Conservation (phyloP, 1,284 basidiomycete genomes). For the Leccinum solheimii region DNA sequence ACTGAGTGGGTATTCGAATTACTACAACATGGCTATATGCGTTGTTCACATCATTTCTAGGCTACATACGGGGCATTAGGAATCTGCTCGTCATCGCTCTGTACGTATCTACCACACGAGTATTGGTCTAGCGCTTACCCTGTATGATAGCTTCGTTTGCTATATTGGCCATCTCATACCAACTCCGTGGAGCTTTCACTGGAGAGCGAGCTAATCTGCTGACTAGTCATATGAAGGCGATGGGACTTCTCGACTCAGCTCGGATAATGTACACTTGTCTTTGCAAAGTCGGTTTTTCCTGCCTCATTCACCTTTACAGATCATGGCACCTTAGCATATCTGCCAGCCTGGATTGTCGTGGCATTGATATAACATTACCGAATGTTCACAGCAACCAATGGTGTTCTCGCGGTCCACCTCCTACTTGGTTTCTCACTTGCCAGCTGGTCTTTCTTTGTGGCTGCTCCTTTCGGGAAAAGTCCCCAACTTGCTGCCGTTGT, state of each 20-base stretch:
- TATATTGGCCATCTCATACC: conserved; percentile 70
- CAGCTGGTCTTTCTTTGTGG: conserved; percentile 69
- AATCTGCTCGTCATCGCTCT: conserved; percentile 64
- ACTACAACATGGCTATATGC: not conserved
- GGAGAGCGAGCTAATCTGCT: conserved; percentile 60
- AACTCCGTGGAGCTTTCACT: conserved; percentile 67
- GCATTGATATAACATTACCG: conserved; percentile 61
- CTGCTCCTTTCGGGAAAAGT: conserved; percentile 68
- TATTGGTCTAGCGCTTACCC: not conserved
- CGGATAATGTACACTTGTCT: conserved; percentile 48
- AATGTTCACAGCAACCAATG: conserved; percentile 65
- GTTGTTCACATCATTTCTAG: conserved; percentile 34
- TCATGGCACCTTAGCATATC: conserved; percentile 68
- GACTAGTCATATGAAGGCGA: conserved; percentile 69
- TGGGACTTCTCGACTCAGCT: conserved; percentile 70
- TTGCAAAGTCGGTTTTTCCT: not conserved
- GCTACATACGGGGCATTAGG: conserved; percentile 60
- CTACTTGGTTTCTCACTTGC: conserved; percentile 67
- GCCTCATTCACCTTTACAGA: conserved; percentile 34
- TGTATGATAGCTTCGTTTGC: conserved; percentile 52
- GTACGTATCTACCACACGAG: conserved; percentile 34
- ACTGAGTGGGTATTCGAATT: conserved; percentile 46
- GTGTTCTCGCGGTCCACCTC: conserved; percentile 63
- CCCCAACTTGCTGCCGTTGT: conserved; percentile 72
- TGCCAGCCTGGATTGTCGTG: conserved; percentile 68